phyloP scores from a whole-genome alignment of 768 basidiomycete genomes.

The Infundibulicybe gibba region DNA sequence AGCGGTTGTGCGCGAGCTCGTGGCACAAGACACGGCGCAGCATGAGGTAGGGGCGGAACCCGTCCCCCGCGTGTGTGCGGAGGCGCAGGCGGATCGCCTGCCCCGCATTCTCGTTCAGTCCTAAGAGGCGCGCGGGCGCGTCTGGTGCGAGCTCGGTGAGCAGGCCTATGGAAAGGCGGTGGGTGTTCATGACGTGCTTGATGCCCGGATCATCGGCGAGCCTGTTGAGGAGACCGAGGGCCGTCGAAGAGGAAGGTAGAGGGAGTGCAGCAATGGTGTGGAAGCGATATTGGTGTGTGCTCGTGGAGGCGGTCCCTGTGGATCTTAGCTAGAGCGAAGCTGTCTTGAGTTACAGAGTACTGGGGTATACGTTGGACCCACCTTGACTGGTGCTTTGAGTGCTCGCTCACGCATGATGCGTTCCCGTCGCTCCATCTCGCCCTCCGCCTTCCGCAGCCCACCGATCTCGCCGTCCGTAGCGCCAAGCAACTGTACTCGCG shows the following conservation, averaged over 20 bases:
- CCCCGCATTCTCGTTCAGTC: slow-evolving; percentile 63
- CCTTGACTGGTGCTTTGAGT: slow-evolving; percentile 56
- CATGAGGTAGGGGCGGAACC: slow-evolving; percentile 63
- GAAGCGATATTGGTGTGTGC: slow-evolving; percentile 52
- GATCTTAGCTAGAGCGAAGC: slow-evolving; percentile 48
- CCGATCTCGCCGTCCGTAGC: slow-evolving; percentile 57
- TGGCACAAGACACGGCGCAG: slow-evolving; percentile 71
- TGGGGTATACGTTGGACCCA: slow-evolving; percentile 17
- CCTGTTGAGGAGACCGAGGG: slow-evolving; percentile 48
- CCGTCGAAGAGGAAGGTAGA: slow-evolving; percentile 59
- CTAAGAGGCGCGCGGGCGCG: slow-evolving; percentile 66
- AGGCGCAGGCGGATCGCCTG: slow-evolving; percentile 64
- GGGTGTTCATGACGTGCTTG: slow-evolving; percentile 64
- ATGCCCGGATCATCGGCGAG: slow-evolving; percentile 73
- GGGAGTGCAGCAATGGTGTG: slow-evolving; percentile 58
- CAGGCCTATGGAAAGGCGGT: slow-evolving; percentile 63
- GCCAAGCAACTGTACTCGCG: slow-evolving; percentile 70
- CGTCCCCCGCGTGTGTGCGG: slow-evolving; percentile 69
- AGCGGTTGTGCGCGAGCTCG: slow-evolving; percentile 74
- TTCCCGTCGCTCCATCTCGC: slow-evolving; percentile 53
- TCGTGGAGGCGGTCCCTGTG: slow-evolving; percentile 35
- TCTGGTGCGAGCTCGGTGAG: slow-evolving; percentile 79
- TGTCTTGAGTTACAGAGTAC: not conserved
- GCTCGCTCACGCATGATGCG: slow-evolving; percentile 58
- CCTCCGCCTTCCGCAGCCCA: slow-evolving; percentile 51